phyloP scores from a whole-genome alignment of 2,329 filamentous ascomycete genomes.

The Nemania serpens region DNA sequence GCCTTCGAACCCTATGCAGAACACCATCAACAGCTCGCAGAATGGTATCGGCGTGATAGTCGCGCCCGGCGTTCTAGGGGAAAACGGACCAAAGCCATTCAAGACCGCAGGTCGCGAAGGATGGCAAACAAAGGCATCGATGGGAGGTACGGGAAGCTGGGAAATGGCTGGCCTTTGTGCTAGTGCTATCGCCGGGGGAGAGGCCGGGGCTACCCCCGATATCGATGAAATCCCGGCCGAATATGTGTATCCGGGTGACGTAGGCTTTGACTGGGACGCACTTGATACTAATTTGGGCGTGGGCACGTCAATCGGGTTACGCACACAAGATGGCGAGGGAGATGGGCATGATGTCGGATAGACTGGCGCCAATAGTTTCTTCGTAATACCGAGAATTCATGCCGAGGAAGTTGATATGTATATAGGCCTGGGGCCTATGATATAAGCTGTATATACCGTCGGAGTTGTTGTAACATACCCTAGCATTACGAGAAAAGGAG shows the following conservation, averaged over 20 bases:
- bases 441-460: too few species aligned
- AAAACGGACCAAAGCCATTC: conserved; percentile 23
- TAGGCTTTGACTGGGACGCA: conserved; percentile 16
- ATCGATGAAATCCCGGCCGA: conserved; percentile 1
- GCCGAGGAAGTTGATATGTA: too few species aligned
- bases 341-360: neutral
- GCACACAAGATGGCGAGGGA: neutral
- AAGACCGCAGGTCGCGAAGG: conserved; percentile 19
- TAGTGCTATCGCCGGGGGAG: conserved; percentile 24
- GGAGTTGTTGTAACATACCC: too few species aligned
- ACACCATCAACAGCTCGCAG: neutral
- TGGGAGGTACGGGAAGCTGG: conserved; percentile 26
- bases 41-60: conserved; percentile 18
- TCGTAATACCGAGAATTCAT: too few species aligned
- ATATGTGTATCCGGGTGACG: conserved; percentile 3
- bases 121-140: conserved; percentile 2
- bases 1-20: neutral
- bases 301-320: neutral
- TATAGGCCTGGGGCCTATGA: too few species aligned
- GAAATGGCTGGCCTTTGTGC: conserved; percentile 27
- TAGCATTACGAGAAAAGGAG: too few species aligned
- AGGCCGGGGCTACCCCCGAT: neutral
- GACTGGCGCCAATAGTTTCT: too few species aligned
- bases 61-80: conserved; percentile 11
- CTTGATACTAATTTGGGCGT: neutral